These are phyloP conservation scores for Aeminium ludgeri DNA, from an alignment of 495 filamentous ascomycete genomes.

Conservation along the genomic window DNA sequence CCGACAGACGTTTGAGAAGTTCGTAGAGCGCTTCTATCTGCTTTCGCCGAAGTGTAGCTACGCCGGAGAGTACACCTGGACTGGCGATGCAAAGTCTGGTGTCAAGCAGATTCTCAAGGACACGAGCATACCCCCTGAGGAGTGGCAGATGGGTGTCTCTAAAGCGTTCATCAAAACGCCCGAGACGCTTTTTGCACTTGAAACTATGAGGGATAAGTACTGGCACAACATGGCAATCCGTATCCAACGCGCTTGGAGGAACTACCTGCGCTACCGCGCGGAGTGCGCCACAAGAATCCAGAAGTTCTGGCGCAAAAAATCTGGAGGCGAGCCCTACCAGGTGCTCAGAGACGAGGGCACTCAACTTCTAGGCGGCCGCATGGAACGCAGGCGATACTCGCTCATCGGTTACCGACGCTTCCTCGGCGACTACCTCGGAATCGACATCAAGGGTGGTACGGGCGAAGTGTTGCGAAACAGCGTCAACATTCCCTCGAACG, in stretches of 20 bases:
- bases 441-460: conserved; percentile 61
- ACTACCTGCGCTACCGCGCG: conserved; percentile 78
- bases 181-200: conserved; percentile 90
- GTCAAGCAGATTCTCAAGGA: conserved; percentile 93
- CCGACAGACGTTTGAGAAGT: conserved; percentile 95
- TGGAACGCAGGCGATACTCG: conserved; percentile 82
- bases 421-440: conserved; percentile 86
- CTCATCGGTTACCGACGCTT: conserved; percentile 81
- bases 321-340: conserved; percentile 70
- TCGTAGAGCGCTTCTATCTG: conserved; percentile 92
- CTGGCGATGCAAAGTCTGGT: conserved; percentile 65
- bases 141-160: conserved; percentile 92
- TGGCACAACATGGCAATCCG: conserved; percentile 99
- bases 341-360: conserved; percentile 84
- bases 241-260: conserved; percentile 94
- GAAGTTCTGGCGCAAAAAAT: conserved; percentile 83
- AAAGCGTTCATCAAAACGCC: conserved; percentile 99
- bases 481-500: conserved; percentile 46
- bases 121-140: conserved; percentile 81
- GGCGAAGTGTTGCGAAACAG: conserved; percentile 65
- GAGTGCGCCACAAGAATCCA: conserved; percentile 92
- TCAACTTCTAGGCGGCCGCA: conserved; percentile 59
- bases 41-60: conserved; percentile 90
- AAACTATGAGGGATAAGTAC: conserved; percentile 93
- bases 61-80: conserved; percentile 94